These are phyloP conservation scores for Pleurotus eryngii DNA, from an alignment of 768 basidiomycete genomes.

Conservation along the genomic window DNA sequence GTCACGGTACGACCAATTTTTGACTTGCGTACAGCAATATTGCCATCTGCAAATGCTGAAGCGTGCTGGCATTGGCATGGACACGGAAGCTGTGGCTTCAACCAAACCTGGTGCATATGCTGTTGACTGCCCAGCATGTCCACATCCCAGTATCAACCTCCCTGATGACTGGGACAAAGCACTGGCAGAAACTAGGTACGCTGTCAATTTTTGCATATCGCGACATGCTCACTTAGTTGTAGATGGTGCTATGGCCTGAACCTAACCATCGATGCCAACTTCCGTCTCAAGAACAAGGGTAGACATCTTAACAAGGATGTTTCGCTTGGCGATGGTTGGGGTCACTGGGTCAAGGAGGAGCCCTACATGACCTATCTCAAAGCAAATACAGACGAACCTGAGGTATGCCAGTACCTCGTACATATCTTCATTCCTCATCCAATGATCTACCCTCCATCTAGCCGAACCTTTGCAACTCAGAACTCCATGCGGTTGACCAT, in stretches of 20 bases:
- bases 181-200: background rate
- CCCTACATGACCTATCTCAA: slow-evolving; percentile 9
- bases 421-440: background rate
- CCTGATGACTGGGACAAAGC: slow-evolving; percentile 12
- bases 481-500: slow-evolving; percentile 10
- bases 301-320: slow-evolving; percentile 19
- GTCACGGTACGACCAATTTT: slow-evolving; percentile 9
- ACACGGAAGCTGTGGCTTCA: background rate
- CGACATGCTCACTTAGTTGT: background rate
- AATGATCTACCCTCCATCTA: background rate
- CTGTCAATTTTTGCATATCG: too few species aligned
- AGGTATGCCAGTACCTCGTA: slow-evolving; percentile 7
- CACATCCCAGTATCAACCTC: slow-evolving; percentile 17
- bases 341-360: slow-evolving; percentile 14
- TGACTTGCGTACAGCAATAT: slow-evolving; percentile 10
- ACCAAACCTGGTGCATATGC: slow-evolving; percentile 16
- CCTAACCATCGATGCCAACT: slow-evolving; percentile 29
- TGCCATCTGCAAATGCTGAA: slow-evolving; percentile 20
- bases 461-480: slow-evolving; percentile 12
- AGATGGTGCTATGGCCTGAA: slow-evolving; percentile 26
- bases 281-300: slow-evolving; percentile 22
- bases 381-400: slow-evolving; percentile 7
- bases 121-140: slow-evolving; percentile 23
- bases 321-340: slow-evolving; percentile 16
- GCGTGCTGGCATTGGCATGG: slow-evolving; percentile 18